A percentile compares a stretch with the other conserved stretches of the same genome.
These are phyloP conservation scores for Zychaea mexicana DNA, from an alignment of 371 early-diverging fungal species.

Conservation along the genomic window DNA sequence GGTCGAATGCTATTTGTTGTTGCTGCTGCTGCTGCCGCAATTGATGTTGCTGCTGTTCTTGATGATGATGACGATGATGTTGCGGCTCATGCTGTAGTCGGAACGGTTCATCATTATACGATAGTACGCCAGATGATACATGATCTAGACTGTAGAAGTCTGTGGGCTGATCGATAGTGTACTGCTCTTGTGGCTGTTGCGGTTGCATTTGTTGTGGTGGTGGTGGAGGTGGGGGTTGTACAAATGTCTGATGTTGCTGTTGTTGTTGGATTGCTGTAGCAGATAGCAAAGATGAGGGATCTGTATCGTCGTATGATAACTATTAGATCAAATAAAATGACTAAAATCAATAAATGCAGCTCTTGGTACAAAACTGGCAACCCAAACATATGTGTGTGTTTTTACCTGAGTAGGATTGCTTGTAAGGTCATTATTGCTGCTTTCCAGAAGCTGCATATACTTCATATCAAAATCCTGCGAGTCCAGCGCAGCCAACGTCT, in stretches of 20 bases:
- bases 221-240: background rate
- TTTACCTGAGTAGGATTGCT: background rate
- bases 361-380: background rate
- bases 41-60: too few relatives aligned
- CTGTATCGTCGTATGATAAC: background rate
- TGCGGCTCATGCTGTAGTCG: too few relatives aligned
- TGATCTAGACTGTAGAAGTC: background rate
- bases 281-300: background rate
- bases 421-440: background rate
- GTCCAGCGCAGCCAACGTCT: background rate
- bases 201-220: background rate
- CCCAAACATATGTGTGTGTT: too few relatives aligned
- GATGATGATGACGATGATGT: too few relatives aligned
- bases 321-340: background rate
- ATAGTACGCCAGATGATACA: background rate
- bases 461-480: slow-evolving; percentile 1
- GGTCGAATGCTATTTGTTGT: background rate
- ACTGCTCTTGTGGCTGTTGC: background rate
- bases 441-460: slow-evolving; percentile 6
- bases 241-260: background rate
- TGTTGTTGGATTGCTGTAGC: background rate
- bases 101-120: background rate
- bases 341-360: background rate
- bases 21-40: background rate
- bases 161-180: background rate